Percentiles rank a stretch among this genome's conserved stretches.
Conservation (phyloP, 495 filamentous ascomycete genomes). For the Aspergillus mulundensis region DNA sequence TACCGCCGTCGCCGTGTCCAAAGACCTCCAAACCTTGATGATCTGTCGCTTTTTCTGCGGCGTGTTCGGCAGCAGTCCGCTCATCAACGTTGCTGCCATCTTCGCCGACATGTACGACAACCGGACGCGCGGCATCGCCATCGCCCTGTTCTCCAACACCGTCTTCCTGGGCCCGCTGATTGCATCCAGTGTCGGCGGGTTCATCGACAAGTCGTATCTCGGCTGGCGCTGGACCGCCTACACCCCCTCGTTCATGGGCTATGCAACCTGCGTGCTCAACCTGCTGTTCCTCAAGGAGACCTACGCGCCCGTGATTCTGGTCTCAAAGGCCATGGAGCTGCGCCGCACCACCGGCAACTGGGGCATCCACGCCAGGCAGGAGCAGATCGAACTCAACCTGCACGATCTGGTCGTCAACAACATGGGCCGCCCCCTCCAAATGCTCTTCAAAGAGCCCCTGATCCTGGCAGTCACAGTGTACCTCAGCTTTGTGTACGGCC, state of each 20-base stretch:
- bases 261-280: conserved; percentile 16
- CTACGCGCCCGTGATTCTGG: conserved; percentile 51
- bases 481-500: conserved; percentile 60
- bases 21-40: conserved; percentile 44
- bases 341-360: conserved; percentile 54
- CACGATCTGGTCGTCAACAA: neutral
- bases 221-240: conserved; percentile 26
- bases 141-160: too few species aligned
- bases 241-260: conserved; percentile 18
- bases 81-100: conserved; percentile 7
- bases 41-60: conserved; percentile 42
- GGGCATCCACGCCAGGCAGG: conserved; percentile 16
- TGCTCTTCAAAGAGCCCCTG: conserved; percentile 36
- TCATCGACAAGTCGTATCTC: conserved; percentile 20
- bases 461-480: conserved; percentile 49
- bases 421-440: too few species aligned
- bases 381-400: neutral
- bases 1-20: conserved; percentile 47
- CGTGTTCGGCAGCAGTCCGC: conserved; percentile 31
- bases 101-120: too few species aligned
- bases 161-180: too few species aligned
- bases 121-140: too few species aligned
- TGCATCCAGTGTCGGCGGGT: conserved; percentile 40
- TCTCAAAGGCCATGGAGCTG: conserved; percentile 56
- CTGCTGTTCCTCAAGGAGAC: too few species aligned